Base-by-base conservation (phyloP, 441 rosid species). In the Croton laevigatus region DNA sequence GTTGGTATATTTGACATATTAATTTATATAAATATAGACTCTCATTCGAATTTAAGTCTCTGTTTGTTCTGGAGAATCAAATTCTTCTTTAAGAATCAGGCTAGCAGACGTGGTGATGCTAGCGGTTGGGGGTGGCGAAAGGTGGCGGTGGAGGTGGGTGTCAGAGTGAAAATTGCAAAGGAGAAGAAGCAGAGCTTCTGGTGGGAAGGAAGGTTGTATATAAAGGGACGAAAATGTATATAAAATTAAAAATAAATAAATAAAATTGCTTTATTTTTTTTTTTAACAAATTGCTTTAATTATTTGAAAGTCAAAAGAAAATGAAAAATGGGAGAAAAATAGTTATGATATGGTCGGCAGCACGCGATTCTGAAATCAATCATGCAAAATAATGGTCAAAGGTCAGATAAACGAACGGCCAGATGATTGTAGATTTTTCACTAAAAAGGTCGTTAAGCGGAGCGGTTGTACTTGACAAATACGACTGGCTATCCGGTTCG, bases 1-100 rank as follows among this genome's bases (percentile, higher is more conserved):
- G 84, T 52, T 34, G 89, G 89, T 65, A 85, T 83, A 44, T 85
- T 85, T 20, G 82, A 82, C 90, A 88, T 88, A 22, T 34, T 70
- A 17, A 14, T 57, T 44, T 34, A 58, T 48, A 53, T 14, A 59
- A 52, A 48, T n/a, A 58, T 8, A 71, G 27, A 42, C 7, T 69
- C 46, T 72, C 79, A 74, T 65, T 49, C 63, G 11, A 19, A 46
- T 5, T 55, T 38, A 65, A 10, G 59, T 51, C 10, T 23, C 20
- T 60, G 1, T 54, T 10, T 32, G 17, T 40, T 20, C 37, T 5
- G 20, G 9, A 13, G 27, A 65, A 69, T 48, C 53, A 65, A 27
- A 14, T 53, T 40, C 60, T 58, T 6, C 10, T 6, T 49, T 14
- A 8, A 14, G 9, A 16, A 40, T 7, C 40, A 42, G n/a, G 9